These are phyloP conservation scores for Sclerotinia spermophila DNA, from an alignment of 2,329 filamentous ascomycete genomes.

Conservation along the genomic window DNA sequence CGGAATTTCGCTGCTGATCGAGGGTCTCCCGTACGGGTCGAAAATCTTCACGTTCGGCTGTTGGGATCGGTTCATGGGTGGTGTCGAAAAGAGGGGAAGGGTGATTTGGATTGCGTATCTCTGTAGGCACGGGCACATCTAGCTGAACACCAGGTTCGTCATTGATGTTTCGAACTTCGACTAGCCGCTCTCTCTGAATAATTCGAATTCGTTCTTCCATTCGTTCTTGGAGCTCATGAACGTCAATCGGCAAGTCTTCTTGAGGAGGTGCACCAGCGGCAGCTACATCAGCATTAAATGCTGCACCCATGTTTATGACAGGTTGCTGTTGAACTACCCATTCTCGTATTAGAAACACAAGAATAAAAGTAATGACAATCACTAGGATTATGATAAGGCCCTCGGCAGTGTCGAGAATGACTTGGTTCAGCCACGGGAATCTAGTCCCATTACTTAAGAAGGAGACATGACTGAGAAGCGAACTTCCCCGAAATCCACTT, in stretches of 20 bases:
- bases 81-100: not conserved
- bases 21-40: not conserved
- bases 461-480: conserved; percentile 54
- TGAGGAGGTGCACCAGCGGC: conserved; percentile 40
- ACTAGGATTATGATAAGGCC: conserved; percentile 90
- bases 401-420: conserved; percentile 79
- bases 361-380: conserved; percentile 88
- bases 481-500: conserved; percentile 30
- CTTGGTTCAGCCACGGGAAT: conserved; percentile 69
- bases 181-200: conserved; percentile 20
- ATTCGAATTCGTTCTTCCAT: conserved; percentile 10
- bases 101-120: not conserved
- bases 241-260: conserved; percentile 16
- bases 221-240: conserved; percentile 15
- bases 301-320: conserved; percentile 73
- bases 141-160: not conserved
- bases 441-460: conserved; percentile 62
- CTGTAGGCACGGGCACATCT: not conserved
- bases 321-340: conserved; percentile 99
- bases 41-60: not conserved
- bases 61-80: not conserved
- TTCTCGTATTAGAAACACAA: conserved; percentile 94
- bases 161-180: not conserved
- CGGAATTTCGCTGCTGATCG: conserved; percentile 20
- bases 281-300: conserved; percentile 53